phyloP scores from a whole-genome alignment of 306 rosid species.

The Potentilla sterilis region DNA sequence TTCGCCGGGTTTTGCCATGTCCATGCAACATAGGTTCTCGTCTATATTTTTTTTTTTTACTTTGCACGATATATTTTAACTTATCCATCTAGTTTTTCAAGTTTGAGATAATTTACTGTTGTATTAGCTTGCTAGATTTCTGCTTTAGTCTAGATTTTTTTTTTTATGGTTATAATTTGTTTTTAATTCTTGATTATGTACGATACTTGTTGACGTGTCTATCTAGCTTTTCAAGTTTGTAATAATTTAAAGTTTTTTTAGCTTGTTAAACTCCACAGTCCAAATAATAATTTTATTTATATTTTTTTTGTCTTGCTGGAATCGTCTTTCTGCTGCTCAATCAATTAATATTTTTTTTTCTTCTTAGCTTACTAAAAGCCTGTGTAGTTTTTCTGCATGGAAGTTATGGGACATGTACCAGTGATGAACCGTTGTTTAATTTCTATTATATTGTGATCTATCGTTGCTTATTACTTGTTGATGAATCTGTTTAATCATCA shows the following conservation, averaged over 20 bases:
- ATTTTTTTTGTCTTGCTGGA: background rate
- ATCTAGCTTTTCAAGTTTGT: background rate
- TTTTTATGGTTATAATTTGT: no score
- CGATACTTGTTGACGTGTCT: background rate
- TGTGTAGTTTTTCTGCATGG: background rate
- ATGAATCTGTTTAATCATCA: background rate
- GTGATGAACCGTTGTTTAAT: background rate
- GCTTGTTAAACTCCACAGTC: no score
- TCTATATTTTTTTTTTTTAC: no score
- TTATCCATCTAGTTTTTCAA: no score
- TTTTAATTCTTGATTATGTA: background rate
- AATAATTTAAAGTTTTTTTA: background rate
- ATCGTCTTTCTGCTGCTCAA: background rate
- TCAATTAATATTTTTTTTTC: background rate
- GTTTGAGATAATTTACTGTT: no score
- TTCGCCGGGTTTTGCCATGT: no score
- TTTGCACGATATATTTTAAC: no score
- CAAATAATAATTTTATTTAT: background rate
- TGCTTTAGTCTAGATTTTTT: no score
- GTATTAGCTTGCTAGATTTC: no score
- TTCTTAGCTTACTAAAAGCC: background rate
- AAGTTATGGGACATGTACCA: background rate
- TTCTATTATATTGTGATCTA: background rate
- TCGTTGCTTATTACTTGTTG: background rate
- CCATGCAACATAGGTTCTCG: no score